Conservation (phyloP, 805 yeast species). For the Saturnispora silvae region DNA sequence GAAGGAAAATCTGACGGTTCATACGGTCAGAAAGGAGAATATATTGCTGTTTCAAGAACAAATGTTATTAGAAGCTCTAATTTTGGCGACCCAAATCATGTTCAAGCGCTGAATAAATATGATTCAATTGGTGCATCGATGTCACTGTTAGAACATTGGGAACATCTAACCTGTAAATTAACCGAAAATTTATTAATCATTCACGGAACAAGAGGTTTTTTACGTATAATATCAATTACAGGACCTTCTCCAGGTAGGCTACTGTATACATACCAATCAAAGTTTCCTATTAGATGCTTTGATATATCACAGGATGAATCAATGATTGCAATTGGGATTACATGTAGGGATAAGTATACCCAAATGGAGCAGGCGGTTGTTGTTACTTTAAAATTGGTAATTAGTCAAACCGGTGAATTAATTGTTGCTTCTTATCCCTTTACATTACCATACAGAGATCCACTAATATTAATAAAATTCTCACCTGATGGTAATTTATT, state of each 20-base stretch:
- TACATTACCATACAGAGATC: constrained; percentile 79
- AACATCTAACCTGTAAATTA: constrained; percentile 47
- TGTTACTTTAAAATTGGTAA: constrained; percentile 33
- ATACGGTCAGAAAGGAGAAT: constrained; percentile 34
- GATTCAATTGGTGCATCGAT: constrained; percentile 27
- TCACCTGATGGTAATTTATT: constrained; percentile 62
- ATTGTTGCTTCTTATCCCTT: constrained; percentile 28
- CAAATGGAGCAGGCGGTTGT: constrained; percentile 70
- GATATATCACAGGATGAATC: constrained; percentile 57
- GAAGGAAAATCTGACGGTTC: constrained; percentile 66
- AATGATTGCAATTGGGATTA: constrained; percentile 68
- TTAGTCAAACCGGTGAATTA: constrained; percentile 3
- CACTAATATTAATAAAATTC: constrained; percentile 63
- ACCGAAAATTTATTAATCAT: constrained; percentile 52
- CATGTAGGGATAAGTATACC: constrained; percentile 62
- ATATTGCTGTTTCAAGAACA: constrained; percentile 5
- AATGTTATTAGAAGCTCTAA: constrained; percentile 22
- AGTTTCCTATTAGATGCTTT: constrained; percentile 70
- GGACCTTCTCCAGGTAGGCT: constrained; percentile 40
- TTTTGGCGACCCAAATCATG: constrained; percentile 12
- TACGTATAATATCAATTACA: constrained; percentile 53
- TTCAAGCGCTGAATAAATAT: not conserved
- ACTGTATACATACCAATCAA: constrained; percentile 56
- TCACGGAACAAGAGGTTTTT: constrained; percentile 62
- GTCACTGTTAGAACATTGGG: constrained; percentile 40